Percentiles rank a stretch among this genome's conserved stretches.
These are phyloP conservation scores for Lentinula edodes DNA, from an alignment of 768 basidiomycete species.

Conservation along the genomic window DNA sequence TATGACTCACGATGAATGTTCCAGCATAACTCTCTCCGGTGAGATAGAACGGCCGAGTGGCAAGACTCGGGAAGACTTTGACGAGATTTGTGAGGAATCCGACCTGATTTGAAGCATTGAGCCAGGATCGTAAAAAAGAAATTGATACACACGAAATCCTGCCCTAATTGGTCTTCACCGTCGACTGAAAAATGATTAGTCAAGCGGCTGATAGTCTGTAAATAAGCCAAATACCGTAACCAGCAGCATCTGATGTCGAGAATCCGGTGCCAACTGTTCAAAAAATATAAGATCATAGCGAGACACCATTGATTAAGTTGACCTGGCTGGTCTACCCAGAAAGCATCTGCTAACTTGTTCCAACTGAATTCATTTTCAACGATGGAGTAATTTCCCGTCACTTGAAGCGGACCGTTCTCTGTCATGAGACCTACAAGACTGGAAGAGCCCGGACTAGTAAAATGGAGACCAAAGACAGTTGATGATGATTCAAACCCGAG, in stretches of 20 bases:
- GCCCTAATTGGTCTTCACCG: slow-evolving; percentile 62
- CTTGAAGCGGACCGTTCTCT: slow-evolving; percentile 66
- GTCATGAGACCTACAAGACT: neutral
- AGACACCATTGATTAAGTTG: slow-evolving; percentile 29
- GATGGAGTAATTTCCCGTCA: slow-evolving; percentile 42
- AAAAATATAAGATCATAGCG: slow-evolving; percentile 20
- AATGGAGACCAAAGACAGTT: neutral
- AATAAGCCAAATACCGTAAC: neutral
- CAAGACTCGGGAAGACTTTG: slow-evolving; percentile 70
- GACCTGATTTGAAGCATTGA: slow-evolving; percentile 37
- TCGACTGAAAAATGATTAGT: slow-evolving; percentile 28
- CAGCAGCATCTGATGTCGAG: slow-evolving; percentile 3
- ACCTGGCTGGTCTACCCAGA: slow-evolving; percentile 57
- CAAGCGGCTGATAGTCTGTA: neutral
- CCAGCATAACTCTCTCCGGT: slow-evolving; percentile 77
- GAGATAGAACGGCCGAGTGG: slow-evolving; percentile 59
- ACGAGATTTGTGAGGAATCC: slow-evolving; percentile 71
- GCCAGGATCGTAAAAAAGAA: neutral
- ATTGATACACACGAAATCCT: slow-evolving; percentile 38
- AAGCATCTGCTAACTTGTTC: slow-evolving; percentile 36
- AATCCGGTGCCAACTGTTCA: neutral
- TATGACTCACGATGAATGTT: slow-evolving; percentile 52
- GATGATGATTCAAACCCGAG: neutral
- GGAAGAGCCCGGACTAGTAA: slow-evolving; percentile 2
- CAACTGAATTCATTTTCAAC: slow-evolving; percentile 32